Base-by-base conservation (phyloP, 2,329 filamentous ascomycete genomes). In the Penicillium sp. region DNA sequence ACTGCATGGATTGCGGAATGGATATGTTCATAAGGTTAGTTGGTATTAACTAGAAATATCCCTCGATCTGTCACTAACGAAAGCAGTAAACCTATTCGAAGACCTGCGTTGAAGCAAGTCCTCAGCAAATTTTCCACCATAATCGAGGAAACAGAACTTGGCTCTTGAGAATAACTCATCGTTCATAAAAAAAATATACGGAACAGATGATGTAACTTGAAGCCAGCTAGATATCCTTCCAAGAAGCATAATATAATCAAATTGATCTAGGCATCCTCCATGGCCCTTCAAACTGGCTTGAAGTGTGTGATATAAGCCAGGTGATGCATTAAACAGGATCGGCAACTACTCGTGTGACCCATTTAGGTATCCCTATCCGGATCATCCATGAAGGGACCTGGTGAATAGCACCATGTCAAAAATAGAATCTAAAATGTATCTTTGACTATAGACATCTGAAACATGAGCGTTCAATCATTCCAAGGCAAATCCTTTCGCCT, bases 1-100 rank as follows among this genome's bases (percentile, higher is more conserved):
- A 92, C 69, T 90, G 89, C 72, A 88, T 94, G 71, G 90, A 93
- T 57, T 91, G 87, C 1, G 92, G 92, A 53, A 96, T 96, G 91
- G 85, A 96, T 67, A 91, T 91, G 76, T 96, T 96, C 72, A 79
- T 96, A 30, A 81, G 80, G 38, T 67, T 28, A 38, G 58, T 43
- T 14, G 6, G 19, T 35, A 1, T 1, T 4, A 11, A 11, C 2
- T 8, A 7, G 5, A 2, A 22, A n/a, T 30, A 10, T 22, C 22
- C 2, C 17, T 25, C 5, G 19, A 22, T 12, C 12, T 48, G 9
- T 16, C 7, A 22, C 53, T 63, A 17, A 61, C 35, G 2, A 2
- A 36, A 40, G 14, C 12, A 66, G 62, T 38, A 87, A 87, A 71
- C 84, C 84, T 0, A 95, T 96, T 61, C 83, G 89, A 46, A 79